Percentiles rank a stretch among this genome's conserved stretches.
phyloP scores from a whole-genome alignment of 257 asterid genomes.

The Ballota nigra region DNA sequence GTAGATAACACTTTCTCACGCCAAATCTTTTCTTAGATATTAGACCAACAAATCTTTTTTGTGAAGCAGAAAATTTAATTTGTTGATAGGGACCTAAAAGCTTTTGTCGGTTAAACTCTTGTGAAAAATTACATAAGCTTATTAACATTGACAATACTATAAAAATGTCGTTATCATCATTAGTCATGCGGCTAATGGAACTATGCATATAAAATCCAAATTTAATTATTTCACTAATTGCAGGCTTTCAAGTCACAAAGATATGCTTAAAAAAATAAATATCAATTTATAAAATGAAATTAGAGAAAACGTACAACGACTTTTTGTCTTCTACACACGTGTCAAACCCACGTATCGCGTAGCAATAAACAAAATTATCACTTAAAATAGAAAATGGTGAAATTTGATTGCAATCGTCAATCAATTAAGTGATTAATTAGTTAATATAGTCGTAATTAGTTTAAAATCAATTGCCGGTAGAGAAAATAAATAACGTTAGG shows the following conservation, averaged over 20 bases:
- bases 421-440: background rate
- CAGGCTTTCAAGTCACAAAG: constrained; percentile 6
- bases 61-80: constrained; percentile 12
- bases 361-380: constrained; percentile 1
- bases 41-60: constrained; percentile 6
- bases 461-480: background rate
- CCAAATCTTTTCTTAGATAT: background rate
- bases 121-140: background rate
- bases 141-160: constrained; percentile 13
- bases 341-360: background rate
- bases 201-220: constrained; percentile 11
- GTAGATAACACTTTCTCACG: no score
- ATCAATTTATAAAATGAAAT: background rate
- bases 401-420: constrained; percentile 19
- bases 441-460: constrained; percentile 1
- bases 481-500: constrained; percentile 12
- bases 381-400: background rate
- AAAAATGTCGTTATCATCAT: background rate
- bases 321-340: constrained; percentile 21
- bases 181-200: background rate
- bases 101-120: constrained; percentile 25
- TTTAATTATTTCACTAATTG: background rate
- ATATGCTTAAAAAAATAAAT: background rate
- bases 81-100: constrained; percentile 13
- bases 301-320: background rate